These are phyloP conservation scores for Gnomoniopsis sp. DNA, from an alignment of 2,329 filamentous ascomycete species.

Conservation along the genomic window DNA sequence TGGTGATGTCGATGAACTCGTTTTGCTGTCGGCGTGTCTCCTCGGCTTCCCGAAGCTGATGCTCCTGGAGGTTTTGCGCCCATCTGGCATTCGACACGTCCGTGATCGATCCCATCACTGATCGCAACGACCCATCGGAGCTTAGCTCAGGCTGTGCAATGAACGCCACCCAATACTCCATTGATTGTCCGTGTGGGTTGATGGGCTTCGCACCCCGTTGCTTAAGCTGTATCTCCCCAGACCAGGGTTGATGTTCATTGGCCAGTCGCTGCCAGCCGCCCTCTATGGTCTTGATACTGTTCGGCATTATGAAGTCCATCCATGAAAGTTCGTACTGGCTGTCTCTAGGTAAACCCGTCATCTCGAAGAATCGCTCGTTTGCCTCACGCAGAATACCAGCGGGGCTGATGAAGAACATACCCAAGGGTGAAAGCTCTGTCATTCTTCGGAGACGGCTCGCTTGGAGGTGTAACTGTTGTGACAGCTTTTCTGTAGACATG, in stretches of 20 bases:
- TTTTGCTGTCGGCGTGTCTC: slow-evolving; percentile 47
- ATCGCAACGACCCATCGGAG: slow-evolving; percentile 30
- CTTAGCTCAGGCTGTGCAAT: slow-evolving; percentile 33
- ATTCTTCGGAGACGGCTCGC: slow-evolving; percentile 33
- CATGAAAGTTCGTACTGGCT: slow-evolving; percentile 37
- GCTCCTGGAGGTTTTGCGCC: slow-evolving; percentile 35
- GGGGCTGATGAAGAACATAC: slow-evolving; percentile 36
- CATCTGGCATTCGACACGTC: slow-evolving; percentile 43
- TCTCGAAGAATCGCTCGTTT: slow-evolving; percentile 45
- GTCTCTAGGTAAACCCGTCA: slow-evolving; percentile 40
- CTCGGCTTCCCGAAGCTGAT: slow-evolving; percentile 33
- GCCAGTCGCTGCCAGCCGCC: slow-evolving; percentile 36
- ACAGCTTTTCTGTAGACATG: slow-evolving; percentile 24
- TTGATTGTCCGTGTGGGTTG: slow-evolving; percentile 33
- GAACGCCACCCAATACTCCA: slow-evolving; percentile 42
- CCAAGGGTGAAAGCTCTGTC: slow-evolving; percentile 34
- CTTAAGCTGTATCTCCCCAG: slow-evolving; percentile 40
- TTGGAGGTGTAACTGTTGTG: slow-evolving; percentile 32
- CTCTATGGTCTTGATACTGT: slow-evolving; percentile 29
- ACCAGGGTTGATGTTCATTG: slow-evolving; percentile 31
- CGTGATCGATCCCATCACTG: slow-evolving; percentile 38
- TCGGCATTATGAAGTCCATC: slow-evolving; percentile 35
- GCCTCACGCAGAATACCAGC: slow-evolving; percentile 40
- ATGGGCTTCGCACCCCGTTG: slow-evolving; percentile 27
- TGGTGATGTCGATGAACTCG: slow-evolving; percentile 51